A percentile compares a stretch with the other conserved stretches of the same genome.
Conservation (phyloP, 1,284 basidiomycete genomes). For the Termitomyces sp. region DNA sequence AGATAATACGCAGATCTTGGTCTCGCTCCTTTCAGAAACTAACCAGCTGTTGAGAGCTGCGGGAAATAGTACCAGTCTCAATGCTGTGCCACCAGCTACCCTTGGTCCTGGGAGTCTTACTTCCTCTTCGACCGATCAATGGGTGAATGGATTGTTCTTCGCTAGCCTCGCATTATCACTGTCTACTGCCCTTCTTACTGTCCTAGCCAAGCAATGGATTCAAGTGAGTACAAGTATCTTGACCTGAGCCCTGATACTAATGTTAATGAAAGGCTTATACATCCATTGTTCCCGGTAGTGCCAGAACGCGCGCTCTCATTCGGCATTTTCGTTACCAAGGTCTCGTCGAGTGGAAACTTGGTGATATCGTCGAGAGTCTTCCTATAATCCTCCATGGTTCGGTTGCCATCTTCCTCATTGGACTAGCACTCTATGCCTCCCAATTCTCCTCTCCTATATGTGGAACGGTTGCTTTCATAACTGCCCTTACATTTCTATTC, state of each 20-base stretch:
- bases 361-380: background rate
- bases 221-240: background rate
- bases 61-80: background rate
- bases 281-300: background rate
- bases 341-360: background rate
- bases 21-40: background rate
- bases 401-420: background rate
- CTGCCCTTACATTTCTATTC: background rate
- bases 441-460: no score
- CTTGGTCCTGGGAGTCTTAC: background rate
- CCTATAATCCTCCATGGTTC: background rate
- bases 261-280: background rate
- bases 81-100: background rate
- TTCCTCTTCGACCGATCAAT: background rate
- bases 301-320: no score
- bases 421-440: background rate
- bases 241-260: background rate
- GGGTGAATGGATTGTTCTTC: background rate
- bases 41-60: background rate
- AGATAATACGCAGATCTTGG: background rate
- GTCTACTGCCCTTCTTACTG: background rate
- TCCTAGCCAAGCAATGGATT: background rate
- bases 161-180: background rate
- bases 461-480: background rate
- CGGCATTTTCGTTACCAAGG: background rate